A percentile compares a stretch with the other conserved stretches of the same genome.
These are phyloP conservation scores for Fusarium aywerte DNA, from an alignment of 2,329 filamentous ascomycete genomes.

Conservation along the genomic window DNA sequence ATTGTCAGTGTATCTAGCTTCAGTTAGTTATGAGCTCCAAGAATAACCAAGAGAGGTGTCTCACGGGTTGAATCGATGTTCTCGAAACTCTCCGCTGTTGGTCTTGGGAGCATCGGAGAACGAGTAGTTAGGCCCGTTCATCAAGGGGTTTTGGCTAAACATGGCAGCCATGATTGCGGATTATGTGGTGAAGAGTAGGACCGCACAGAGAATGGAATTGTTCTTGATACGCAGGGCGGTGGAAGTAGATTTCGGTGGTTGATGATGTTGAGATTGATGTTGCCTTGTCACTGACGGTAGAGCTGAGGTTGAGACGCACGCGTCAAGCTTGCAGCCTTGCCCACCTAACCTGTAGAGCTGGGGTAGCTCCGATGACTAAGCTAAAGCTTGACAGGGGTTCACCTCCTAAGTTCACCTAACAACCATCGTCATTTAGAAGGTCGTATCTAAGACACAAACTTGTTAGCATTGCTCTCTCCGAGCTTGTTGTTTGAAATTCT, in stretches of 20 bases:
- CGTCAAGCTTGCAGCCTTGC: constrained; percentile 66
- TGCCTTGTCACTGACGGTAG: constrained; percentile 38
- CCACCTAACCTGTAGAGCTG: constrained; percentile 36
- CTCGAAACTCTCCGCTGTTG: constrained; percentile 64
- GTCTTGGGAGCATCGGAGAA: constrained; percentile 70
- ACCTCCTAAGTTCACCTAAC: constrained; percentile 39
- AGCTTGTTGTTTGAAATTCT: constrained; percentile 10
- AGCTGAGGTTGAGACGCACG: constrained; percentile 51
- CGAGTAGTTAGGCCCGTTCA: constrained; percentile 76
- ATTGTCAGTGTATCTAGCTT: constrained; percentile 91
- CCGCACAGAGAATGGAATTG: background rate
- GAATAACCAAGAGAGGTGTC: constrained; percentile 45
- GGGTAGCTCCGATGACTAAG: constrained; percentile 58
- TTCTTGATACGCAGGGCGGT: constrained; percentile 22
- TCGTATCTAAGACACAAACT: constrained; percentile 25
- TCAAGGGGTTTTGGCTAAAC: constrained; percentile 76
- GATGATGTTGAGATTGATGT: constrained; percentile 30
- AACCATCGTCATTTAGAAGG: constrained; percentile 40
- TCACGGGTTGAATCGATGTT: constrained; percentile 95
- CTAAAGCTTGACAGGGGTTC: constrained; percentile 31
- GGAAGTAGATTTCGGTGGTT: constrained; percentile 16
- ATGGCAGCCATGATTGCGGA: constrained; percentile 67
- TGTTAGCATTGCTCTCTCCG: constrained; percentile 32
- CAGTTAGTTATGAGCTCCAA: constrained; percentile 12
- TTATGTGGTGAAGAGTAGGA: background rate